These are phyloP conservation scores for Dysphania ambrosioides DNA, from an alignment of 148 eudicot species.

Conservation along the genomic window DNA sequence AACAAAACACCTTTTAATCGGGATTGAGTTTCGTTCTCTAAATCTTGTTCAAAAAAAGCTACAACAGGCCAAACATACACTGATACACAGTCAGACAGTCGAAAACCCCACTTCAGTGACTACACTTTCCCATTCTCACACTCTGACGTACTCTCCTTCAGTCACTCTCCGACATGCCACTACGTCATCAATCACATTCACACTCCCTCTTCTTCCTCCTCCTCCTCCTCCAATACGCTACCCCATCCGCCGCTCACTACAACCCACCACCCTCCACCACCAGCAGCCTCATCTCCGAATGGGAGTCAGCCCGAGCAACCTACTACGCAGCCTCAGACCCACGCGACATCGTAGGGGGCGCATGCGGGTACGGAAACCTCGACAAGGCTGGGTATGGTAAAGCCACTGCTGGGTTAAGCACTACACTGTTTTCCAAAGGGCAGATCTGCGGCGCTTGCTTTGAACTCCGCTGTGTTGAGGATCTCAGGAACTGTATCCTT, in stretches of 20 bases:
- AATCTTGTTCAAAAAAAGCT: no score
- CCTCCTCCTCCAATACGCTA: conserved; percentile 30
- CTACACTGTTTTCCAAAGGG: conserved; percentile 55
- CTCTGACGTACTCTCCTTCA: no score
- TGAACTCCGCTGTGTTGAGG: conserved; percentile 78
- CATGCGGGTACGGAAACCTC: conserved; percentile 82
- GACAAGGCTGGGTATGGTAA: conserved; percentile 66
- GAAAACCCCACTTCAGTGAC: no score
- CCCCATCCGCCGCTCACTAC: conserved; percentile 26
- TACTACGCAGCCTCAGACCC: conserved; percentile 82
- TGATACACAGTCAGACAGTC: no score
- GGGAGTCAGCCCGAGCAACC: conserved; percentile 80
- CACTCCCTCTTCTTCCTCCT: conserved; percentile 17
- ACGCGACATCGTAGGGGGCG: conserved; percentile 76
- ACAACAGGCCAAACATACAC: no score
- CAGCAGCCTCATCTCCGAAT: conserved; percentile 36
- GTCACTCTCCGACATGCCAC: no score
- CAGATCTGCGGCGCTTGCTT: conserved; percentile 94
- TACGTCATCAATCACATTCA: conserved; percentile 3
- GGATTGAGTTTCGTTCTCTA: no score
- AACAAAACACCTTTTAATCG: no score
- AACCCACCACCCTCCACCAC: conserved; percentile 27
- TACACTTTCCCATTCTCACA: no score
- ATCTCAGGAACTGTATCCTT: conserved; percentile 76
- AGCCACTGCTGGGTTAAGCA: conserved; percentile 78